Percentiles rank a stretch among this genome's conserved stretches.
phyloP scores from a whole-genome alignment of 1,284 basidiomycete species.

The Mycosarcoma mackinlayi region DNA sequence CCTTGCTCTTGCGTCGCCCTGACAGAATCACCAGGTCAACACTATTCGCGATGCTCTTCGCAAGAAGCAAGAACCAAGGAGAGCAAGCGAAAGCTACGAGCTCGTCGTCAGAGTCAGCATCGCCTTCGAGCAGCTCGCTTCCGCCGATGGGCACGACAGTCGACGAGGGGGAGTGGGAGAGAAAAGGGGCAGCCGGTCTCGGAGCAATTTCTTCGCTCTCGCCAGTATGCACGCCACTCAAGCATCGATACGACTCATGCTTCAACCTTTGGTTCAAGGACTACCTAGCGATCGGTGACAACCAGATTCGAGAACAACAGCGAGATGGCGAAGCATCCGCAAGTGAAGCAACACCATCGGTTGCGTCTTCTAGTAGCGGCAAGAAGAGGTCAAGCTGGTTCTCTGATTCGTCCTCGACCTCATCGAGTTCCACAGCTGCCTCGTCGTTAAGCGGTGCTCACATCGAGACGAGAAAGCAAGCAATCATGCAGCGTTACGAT shows the following conservation, averaged over 20 bases:
- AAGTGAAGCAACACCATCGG: slow-evolving; percentile 4
- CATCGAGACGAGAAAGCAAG: slow-evolving; percentile 24
- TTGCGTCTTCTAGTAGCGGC: slow-evolving; percentile 2
- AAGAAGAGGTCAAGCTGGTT: slow-evolving; percentile 44
- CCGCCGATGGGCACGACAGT: neutral
- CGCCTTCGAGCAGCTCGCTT: slow-evolving; percentile 1
- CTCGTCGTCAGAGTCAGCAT: slow-evolving; percentile 13
- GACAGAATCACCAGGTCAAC: too few relatives aligned
- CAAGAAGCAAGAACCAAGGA: slow-evolving; percentile 13
- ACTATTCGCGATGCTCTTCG: slow-evolving; percentile 26
- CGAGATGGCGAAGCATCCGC: slow-evolving; percentile 69
- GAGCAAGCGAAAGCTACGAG: slow-evolving; percentile 5
- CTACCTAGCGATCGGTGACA: slow-evolving; percentile 74
- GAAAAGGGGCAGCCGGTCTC: slow-evolving; percentile 38
- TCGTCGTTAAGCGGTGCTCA: slow-evolving; percentile 25
- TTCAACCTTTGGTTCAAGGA: slow-evolving; percentile 97
- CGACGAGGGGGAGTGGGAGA: slow-evolving; percentile 19
- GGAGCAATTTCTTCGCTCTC: slow-evolving; percentile 72
- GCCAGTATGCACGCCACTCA: slow-evolving; percentile 85
- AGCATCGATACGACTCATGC: slow-evolving; percentile 88
- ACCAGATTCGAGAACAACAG: slow-evolving; percentile 60
- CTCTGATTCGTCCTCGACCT: slow-evolving; percentile 24
- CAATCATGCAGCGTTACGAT: slow-evolving; percentile 73
- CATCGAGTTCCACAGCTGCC: slow-evolving; percentile 13
- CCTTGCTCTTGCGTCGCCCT: neutral